Conservation (phyloP, 495 filamentous ascomycete species). For the Xylaria acuta region DNA sequence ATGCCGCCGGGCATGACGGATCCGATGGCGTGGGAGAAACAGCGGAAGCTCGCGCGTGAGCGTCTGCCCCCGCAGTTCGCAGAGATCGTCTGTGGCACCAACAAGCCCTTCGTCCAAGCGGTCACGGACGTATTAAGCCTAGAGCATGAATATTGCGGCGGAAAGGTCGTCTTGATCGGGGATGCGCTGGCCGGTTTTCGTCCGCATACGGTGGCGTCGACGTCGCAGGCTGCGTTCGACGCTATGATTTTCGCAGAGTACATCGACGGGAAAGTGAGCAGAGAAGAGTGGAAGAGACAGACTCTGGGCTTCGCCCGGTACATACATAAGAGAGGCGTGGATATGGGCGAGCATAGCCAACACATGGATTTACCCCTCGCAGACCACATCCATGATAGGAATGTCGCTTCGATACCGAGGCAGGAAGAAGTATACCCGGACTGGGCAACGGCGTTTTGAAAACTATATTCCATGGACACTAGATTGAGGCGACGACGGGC, state of each 20-base stretch:
- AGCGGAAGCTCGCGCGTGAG: conserved; percentile 48
- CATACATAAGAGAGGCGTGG: conserved; percentile 51
- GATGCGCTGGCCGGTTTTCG: conserved; percentile 64
- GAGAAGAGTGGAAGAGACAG: conserved; percentile 51
- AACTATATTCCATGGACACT: background rate
- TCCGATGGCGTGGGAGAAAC: conserved; percentile 51
- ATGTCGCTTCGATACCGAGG: conserved; percentile 40
- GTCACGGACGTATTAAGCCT: conserved; percentile 60
- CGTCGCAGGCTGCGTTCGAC: conserved; percentile 58
- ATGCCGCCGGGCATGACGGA: conserved; percentile 56
- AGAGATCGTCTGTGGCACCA: conserved; percentile 56
- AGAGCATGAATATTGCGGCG: conserved; percentile 51
- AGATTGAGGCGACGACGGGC: background rate
- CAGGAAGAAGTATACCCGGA: conserved; percentile 42
- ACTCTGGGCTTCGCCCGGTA: conserved; percentile 54
- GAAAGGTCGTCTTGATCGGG: conserved; percentile 60
- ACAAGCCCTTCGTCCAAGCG: conserved; percentile 60
- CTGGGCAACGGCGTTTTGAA: conserved; percentile 40
- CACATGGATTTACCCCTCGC: conserved; percentile 45
- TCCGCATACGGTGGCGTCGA: conserved; percentile 61
- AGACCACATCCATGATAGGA: conserved; percentile 46
- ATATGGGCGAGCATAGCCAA: conserved; percentile 57
- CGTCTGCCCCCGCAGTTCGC: conserved; percentile 59
- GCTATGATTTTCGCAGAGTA: conserved; percentile 53
- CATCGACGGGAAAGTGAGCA: conserved; percentile 47